Base-by-base conservation (phyloP, 2,329 filamentous ascomycete genomes). In the Diaporthe caulivora region DNA sequence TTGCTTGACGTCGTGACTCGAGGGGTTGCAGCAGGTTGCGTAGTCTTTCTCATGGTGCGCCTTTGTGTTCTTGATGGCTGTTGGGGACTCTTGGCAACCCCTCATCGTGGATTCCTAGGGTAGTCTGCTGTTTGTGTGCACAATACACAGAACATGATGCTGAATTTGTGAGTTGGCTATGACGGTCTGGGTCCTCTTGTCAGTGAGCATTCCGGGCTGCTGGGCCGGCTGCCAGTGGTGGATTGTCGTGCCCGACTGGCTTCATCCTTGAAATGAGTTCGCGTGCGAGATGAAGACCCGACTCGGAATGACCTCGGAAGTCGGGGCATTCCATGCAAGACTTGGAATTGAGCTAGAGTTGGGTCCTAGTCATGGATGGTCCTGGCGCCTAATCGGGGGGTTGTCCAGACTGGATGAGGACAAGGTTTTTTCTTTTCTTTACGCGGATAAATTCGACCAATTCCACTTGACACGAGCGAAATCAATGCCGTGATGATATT, bases 281-380 rank as follows among this genome's bases (percentile, higher is more conserved):
- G 31, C 62, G 31, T 15, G n/a, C 44, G 42, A 53, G n/a, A 53
- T 65, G 44, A 65, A 26, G n/a, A 51, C 44, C 21, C 62, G 62
- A 65, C 62, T 65, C 44, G 62, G 62, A 34, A 40, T 13, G 44
- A 51, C 44, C 44, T 65, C 62, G 62, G 62, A 37, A 18, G 62
- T 65, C 62, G 62, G 62, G 58, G 62, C 44, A 51, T 40, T 21
- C 62, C 62, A 51, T 37, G 62, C 44, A 51, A 37, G 11, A 21
- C 24, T 17, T 51, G n/a, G 62, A n/a, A 10, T 6, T 40, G 29
- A 29, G 18, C 18, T 10, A 40, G 34, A 51, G 60, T 34, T 31
- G 26, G 2, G 42, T 47, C 11, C 60, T 64, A 65, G 62, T 67
- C 62, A 67, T 53, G 62, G 62, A 67, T 67, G 62, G 47, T 53